Percentiles rank a stretch among this genome's conserved stretches.
Conservation (phyloP, 2,329 filamentous ascomycete species). For the Lecanosticta acicola region DNA sequence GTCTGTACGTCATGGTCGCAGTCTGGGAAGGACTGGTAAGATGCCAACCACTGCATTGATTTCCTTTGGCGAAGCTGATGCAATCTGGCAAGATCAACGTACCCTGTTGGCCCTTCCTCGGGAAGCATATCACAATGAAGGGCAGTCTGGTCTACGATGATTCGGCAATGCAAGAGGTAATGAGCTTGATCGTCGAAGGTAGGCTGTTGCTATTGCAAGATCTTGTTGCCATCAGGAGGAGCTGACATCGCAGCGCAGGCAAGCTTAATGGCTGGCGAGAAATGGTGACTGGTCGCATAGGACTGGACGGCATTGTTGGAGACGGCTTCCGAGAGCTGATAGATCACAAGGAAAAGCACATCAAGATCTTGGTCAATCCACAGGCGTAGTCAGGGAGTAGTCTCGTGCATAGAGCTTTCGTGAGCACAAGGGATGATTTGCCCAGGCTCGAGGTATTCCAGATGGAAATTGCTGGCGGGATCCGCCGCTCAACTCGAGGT, state of each 20-base stretch:
- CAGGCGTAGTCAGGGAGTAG: no score
- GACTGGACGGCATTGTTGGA: conserved; percentile 2
- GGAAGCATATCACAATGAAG: conserved; percentile 17
- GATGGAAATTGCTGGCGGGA: no score
- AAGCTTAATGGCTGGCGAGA: conserved; percentile 3
- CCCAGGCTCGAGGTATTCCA: no score
- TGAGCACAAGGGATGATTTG: no score
- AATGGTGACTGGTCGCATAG: conserved; percentile 12
- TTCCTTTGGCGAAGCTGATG: no score
- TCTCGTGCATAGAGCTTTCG: no score
- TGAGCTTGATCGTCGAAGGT: conserved; percentile 7
- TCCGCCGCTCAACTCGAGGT: no score
- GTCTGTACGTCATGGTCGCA: conserved; percentile 19
- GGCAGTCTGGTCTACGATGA: conserved; percentile 18
- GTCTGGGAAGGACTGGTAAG: conserved; percentile 16
- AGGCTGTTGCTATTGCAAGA: conserved; percentile 1
- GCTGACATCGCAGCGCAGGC: neutral
- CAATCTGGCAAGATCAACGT: conserved; percentile 6
- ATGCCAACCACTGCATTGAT: no score
- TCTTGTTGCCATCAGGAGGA: neutral
- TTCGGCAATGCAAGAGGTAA: conserved; percentile 12
- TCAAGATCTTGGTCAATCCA: conserved; percentile 12
- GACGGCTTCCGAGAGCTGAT: conserved; percentile 10
- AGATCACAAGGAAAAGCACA: conserved; percentile 9
- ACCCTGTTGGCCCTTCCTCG: conserved; percentile 9